Evolutionary conservation across 192 early-diverging fungal genomes (phyloP).

Genomic region (Coemansia umbellata): DNA sequence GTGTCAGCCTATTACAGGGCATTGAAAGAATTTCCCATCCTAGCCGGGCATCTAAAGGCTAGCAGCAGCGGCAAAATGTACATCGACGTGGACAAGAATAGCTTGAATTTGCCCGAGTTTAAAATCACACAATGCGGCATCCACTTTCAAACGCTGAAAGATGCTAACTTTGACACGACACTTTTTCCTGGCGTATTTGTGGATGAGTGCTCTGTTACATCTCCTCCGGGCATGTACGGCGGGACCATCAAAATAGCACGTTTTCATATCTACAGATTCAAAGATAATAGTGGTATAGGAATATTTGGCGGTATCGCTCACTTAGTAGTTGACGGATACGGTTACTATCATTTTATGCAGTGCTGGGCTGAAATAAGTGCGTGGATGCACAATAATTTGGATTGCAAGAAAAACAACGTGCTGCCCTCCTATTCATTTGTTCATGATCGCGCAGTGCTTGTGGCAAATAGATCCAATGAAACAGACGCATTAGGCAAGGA

Average conservation of each 20-base stretch:
- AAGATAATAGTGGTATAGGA: conserved; percentile 16
- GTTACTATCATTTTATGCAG: conserved; percentile 14
- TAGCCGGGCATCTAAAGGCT: conserved; percentile 1
- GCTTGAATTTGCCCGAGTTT: conserved; percentile 24
- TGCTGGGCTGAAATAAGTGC: conserved; percentile 12
- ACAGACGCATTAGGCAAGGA: not conserved
- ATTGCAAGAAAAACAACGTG: not conserved
- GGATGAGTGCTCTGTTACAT: not conserved
- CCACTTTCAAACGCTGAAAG: not conserved
- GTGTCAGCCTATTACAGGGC: conserved; percentile 5
- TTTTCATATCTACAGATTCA: conserved; percentile 7
- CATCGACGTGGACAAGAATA: not conserved
- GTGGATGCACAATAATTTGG: not conserved
- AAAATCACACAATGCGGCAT: conserved; percentile 1
- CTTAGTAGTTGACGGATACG: conserved; percentile 13
- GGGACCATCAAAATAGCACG: not conserved
- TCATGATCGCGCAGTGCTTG: not conserved
- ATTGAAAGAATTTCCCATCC: conserved; percentile 13
- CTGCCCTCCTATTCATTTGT: not conserved
- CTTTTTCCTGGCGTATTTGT: not conserved
- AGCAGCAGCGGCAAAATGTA: not conserved
- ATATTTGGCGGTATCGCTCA: conserved; percentile 19
- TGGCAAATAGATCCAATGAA: not conserved
- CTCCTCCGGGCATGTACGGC: not conserved
- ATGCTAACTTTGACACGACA: not conserved